These are phyloP conservation scores for Boletus reticuloceps DNA, from an alignment of 768 basidiomycete genomes.

Conservation along the genomic window DNA sequence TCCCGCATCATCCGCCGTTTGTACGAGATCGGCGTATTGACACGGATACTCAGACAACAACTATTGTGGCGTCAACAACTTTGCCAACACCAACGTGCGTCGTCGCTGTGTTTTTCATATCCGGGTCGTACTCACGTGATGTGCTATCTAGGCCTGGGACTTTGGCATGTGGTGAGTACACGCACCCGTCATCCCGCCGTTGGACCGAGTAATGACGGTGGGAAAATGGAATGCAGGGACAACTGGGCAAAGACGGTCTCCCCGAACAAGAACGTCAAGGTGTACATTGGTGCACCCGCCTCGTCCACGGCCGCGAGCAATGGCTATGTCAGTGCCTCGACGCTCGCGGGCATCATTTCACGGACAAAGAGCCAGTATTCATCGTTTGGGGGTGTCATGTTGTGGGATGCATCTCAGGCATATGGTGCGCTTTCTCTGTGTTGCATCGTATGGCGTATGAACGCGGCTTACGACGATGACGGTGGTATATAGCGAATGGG, in stretches of 20 bases:
- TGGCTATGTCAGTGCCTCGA: conserved; percentile 39
- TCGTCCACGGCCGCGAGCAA: conserved; percentile 38
- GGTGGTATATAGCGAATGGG: conserved; percentile 34
- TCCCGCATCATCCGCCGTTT: not conserved
- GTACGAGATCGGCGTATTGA: conserved; percentile 1
- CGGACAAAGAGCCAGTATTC: conserved; percentile 36
- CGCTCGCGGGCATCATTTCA: conserved; percentile 32
- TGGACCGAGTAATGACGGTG: too few species aligned
- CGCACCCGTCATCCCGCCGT: too few species aligned
- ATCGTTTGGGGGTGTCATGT: conserved; percentile 45
- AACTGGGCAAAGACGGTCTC: conserved; percentile 44
- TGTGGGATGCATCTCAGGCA: conserved; percentile 47
- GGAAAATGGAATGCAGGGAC: conserved; percentile 33
- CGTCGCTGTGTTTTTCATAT: not conserved
- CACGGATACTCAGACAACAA: conserved; percentile 40
- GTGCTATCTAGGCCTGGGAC: conserved; percentile 41
- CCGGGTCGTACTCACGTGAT: not conserved
- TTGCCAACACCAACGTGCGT: conserved; percentile 42
- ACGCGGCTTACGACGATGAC: not conserved
- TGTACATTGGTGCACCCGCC: conserved; percentile 48
- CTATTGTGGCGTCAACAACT: conserved; percentile 38
- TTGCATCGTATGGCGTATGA: not conserved
- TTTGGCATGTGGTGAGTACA: conserved; percentile 36
- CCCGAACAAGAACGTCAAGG: conserved; percentile 44
- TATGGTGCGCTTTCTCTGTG: conserved; percentile 29